phyloP scores from a whole-genome alignment of 495 filamentous ascomycete species.

The Copromyces sp. region DNA sequence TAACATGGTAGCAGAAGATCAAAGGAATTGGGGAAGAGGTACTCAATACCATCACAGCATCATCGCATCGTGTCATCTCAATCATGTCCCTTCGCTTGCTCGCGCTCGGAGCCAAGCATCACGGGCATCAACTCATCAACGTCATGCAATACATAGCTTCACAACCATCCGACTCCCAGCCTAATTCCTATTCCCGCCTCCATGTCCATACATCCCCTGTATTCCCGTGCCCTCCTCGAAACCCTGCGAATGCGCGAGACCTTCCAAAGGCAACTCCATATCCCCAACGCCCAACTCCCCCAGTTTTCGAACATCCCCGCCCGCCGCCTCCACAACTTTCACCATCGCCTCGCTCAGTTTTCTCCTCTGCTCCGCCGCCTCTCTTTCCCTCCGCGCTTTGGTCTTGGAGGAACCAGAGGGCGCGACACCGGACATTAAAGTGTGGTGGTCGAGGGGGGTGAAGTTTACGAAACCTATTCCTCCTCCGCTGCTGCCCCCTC shows the following conservation, averaged over 20 bases:
- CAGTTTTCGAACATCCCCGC: conserved; percentile 56
- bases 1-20: too few species aligned
- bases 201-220: not conserved
- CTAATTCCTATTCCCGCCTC: not conserved
- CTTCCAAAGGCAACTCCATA: not conserved
- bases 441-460: conserved; percentile 68
- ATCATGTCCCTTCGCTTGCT: too few species aligned
- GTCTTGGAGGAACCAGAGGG: conserved; percentile 88
- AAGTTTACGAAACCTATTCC: conserved; percentile 80
- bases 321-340: conserved; percentile 63
- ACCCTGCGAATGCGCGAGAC: not conserved
- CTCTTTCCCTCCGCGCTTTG: conserved; percentile 79
- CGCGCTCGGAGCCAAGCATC: not conserved
- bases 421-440: conserved; percentile 83
- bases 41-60: not conserved
- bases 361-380: conserved; percentile 68
- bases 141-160: too few species aligned
- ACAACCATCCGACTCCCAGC: not conserved
- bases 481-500: conserved; percentile 28
- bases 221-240: not conserved
- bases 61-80: not conserved
- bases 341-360: conserved; percentile 65
- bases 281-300: conserved; percentile 20
- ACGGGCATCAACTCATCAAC: not conserved
- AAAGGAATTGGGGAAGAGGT: not conserved